Evolutionary conservation across 805 yeast species (phyloP).

Genomic region (Clavispora asparagi): DNA sequence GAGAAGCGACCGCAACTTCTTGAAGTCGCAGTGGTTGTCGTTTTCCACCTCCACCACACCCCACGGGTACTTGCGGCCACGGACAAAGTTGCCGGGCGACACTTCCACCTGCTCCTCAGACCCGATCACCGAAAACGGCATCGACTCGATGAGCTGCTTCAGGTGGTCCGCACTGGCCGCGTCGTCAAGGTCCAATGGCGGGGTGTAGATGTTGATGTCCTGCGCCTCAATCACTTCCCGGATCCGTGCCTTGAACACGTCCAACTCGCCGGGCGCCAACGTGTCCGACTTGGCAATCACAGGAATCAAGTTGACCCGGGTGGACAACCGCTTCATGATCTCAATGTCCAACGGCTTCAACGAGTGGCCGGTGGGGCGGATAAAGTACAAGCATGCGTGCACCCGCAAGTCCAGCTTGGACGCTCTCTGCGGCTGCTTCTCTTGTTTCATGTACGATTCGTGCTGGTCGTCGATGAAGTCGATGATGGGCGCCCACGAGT

Average conservation of each 20-base stretch:
- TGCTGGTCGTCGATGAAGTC: slow-evolving; percentile 92
- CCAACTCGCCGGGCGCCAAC: slow-evolving; percentile 64
- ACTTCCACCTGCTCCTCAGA: slow-evolving; percentile 67
- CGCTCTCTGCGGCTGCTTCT: slow-evolving; percentile 78
- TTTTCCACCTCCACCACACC: slow-evolving; percentile 86
- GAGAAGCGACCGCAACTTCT: slow-evolving; percentile 70
- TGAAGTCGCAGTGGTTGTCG: slow-evolving; percentile 80
- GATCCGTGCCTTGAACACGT: slow-evolving; percentile 65
- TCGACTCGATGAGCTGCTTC: slow-evolving; percentile 69
- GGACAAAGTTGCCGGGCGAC: slow-evolving; percentile 56
- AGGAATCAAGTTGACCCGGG: slow-evolving; percentile 83
- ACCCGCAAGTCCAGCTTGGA: slow-evolving; percentile 76
- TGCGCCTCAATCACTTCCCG: slow-evolving; percentile 81
- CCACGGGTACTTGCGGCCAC: slow-evolving; percentile 89
- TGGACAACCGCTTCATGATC: slow-evolving; percentile 76
- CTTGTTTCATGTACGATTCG: slow-evolving; percentile 83
- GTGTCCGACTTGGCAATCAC: slow-evolving; percentile 88
- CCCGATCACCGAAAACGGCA: slow-evolving; percentile 86
- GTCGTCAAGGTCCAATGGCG: slow-evolving; percentile 73
- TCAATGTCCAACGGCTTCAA: slow-evolving; percentile 83
- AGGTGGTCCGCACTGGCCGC: slow-evolving; percentile 76
- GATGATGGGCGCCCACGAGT: slow-evolving; percentile 80
- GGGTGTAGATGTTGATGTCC: slow-evolving; percentile 77
- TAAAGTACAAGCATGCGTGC: slow-evolving; percentile 85
- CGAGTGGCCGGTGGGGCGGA: slow-evolving; percentile 87